Conservation (phyloP, 208 protist species). For the Leishmania martiniquensis region DNA sequence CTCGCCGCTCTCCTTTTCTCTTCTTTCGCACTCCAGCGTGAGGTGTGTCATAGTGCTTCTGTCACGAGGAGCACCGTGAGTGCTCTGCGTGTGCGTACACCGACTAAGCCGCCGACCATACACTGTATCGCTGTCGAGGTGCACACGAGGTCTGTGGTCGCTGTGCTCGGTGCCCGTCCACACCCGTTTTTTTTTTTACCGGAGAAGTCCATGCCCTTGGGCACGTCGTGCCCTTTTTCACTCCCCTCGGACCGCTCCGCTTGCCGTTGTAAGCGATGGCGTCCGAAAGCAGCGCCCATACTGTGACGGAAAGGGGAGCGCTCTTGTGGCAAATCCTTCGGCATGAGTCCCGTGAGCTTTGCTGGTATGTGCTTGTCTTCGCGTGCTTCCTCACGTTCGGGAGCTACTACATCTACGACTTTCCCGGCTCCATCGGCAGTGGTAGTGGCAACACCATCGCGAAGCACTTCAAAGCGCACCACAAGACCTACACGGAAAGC, state of each 20-base stretch:
- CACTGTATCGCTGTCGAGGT: too few species aligned
- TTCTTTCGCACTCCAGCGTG: too few species aligned
- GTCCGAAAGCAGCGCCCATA: not conserved
- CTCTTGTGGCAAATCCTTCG: constrained; percentile 18
- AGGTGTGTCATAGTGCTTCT: too few species aligned
- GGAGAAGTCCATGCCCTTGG: not conserved
- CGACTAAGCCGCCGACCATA: not conserved
- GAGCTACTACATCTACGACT: constrained; percentile 85
- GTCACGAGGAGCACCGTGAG: not conserved
- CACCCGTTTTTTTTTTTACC: not conserved
- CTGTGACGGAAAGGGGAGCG: constrained; percentile 6
- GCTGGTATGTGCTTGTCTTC: constrained; percentile 77
- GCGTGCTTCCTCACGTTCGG: constrained; percentile 90
- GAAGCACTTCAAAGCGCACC: constrained; percentile 46
- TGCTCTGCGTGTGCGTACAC: not conserved
- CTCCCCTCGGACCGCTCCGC: not conserved
- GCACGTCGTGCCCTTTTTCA: not conserved
- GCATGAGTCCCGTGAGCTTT: constrained; percentile 64
- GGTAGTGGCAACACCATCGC: constrained; percentile 68
- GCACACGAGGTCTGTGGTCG: not conserved
- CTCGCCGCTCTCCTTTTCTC: not conserved
- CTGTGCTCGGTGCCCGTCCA: not conserved
- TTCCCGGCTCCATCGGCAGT: constrained; percentile 78
- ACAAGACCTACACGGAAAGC: constrained; percentile 67
- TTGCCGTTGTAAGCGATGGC: constrained; percentile 7